Evolutionary conservation across 345 rosid species (phyloP), one percentile per base, ranked within the genome.

Genomic region (Eucalyptus dawsonii): DNA sequence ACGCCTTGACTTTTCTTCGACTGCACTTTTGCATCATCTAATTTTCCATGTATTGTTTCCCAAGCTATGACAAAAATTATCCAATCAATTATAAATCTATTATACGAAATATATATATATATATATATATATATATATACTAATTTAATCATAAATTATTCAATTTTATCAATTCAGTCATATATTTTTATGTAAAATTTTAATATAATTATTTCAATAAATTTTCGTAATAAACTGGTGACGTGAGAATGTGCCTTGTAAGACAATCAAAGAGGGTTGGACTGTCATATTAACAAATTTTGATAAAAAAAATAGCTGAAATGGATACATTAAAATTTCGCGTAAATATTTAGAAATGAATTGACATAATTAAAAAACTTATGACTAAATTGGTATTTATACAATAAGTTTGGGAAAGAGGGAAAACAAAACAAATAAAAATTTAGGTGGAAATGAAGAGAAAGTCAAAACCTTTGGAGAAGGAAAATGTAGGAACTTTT

Each of bases 171-270:
- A 50, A 50, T 50, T 50, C 15, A 34, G n/a, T n/a, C n/a, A n/a
- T 50, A 50, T 50, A 50, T 50, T 50, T 50, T 50, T 50, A 50
- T 6, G 3, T 50, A 6, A 50, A 50, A 50, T 50, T 50, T 34
- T 3, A 50, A 16, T 16, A 50, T 50, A 50, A 50, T 50, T 0
- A n/a, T 60, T 60, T 14, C n/a, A 60, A 7, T 7, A 1, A 60
- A 60, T 60, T 60, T 27, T 60, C 1, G 1, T 2, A 13, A 0
- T 2, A 60, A 60, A 60, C 8, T 7, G 0, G 0, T 60, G 31
- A 60, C 3, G 5, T 25, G 8, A 27, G 4, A 4, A 34, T 34
- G 4, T 12, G 67, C 15, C 16, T 11, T 4, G 31, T 60, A 1
- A 0, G 14, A 60, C 8, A 27, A 14, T 29, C 31, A 6, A 27